Percentiles rank a stretch among this genome's conserved stretches.
These are phyloP conservation scores for Cryoendolithus antarcticus DNA, from an alignment of 2,329 filamentous ascomycete genomes.

Conservation along the genomic window DNA sequence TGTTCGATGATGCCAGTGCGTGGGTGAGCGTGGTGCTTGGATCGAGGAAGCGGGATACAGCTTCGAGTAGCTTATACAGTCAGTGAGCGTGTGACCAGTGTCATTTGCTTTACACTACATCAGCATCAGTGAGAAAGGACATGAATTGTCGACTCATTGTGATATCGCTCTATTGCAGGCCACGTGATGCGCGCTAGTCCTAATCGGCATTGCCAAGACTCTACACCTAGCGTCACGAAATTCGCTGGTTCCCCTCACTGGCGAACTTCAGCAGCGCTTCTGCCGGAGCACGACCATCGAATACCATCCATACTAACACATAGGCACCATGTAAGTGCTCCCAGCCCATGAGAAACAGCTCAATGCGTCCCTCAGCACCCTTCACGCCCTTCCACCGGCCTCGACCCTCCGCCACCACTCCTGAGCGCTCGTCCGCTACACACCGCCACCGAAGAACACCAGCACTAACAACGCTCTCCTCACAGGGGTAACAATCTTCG, in stretches of 20 bases:
- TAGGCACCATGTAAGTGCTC: conserved; percentile 6
- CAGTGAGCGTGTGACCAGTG: neutral
- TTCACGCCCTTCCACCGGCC: conserved; percentile 4
- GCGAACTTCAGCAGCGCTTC: neutral
- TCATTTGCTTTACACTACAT: too few species aligned
- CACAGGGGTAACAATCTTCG: conserved; percentile 86
- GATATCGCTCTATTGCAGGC: too few species aligned
- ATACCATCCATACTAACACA: conserved; percentile 6
- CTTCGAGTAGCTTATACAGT: conserved; percentile 4
- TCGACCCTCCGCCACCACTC: conserved; percentile 2
- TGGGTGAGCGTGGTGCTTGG: conserved; percentile 10
- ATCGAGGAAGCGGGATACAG: neutral
- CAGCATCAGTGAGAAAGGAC: too few species aligned
- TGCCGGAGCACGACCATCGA: conserved; percentile 5
- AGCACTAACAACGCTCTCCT: conserved; percentile 18
- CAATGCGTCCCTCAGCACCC: neutral
- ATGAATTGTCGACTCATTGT: too few species aligned
- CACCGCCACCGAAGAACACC: conserved; percentile 5
- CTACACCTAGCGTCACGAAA: too few species aligned
- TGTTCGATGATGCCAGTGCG: conserved; percentile 1
- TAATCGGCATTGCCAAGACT: too few species aligned
- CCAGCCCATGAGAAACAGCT: conserved; percentile 3
- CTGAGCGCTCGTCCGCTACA: neutral
- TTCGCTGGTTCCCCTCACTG: too few species aligned
- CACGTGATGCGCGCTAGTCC: too few species aligned